Conservation (phyloP, 176 grass and related monocot species). For the Oryza glaberrima region DNA sequence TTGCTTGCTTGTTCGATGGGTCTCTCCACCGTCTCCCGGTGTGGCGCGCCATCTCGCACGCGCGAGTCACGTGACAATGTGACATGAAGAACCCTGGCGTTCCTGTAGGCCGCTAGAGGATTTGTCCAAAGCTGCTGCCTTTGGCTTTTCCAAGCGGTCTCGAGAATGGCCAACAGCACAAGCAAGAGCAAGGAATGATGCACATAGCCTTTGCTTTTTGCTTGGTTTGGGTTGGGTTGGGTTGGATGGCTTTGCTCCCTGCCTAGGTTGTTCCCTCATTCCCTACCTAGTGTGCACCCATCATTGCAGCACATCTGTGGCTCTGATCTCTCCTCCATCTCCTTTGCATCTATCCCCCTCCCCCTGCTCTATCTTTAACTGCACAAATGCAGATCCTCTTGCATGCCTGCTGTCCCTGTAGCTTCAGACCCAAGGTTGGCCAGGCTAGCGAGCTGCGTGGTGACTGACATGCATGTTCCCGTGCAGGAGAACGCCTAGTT, state of each 20-base stretch:
- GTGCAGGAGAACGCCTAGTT: neutral
- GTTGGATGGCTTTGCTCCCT: constrained; percentile 29
- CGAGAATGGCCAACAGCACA: neutral
- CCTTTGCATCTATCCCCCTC: constrained; percentile 16
- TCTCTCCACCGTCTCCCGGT: no score
- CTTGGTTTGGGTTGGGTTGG: neutral
- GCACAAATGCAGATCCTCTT: neutral
- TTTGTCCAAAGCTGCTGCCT: neutral
- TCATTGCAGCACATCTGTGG: neutral
- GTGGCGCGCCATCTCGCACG: neutral
- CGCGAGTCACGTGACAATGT: no score
- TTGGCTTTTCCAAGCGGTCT: neutral
- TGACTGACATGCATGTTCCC: neutral
- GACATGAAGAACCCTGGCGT: no score
- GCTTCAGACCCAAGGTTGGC: constrained; percentile 1
- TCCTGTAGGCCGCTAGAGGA: neutral
- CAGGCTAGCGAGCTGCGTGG: no score
- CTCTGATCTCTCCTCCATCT: neutral
- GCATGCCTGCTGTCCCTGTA: no score
- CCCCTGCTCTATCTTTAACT: neutral
- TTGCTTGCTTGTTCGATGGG: neutral
- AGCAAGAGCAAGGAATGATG: neutral
- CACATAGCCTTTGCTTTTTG: no score
- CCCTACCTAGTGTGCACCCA: constrained; percentile 15
- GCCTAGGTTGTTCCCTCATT: constrained; percentile 39